Percentiles rank a stretch among this genome's conserved stretches.
Evolutionary conservation across 306 rosid species (phyloP).

Genomic region (Quercus wislizeni): DNA sequence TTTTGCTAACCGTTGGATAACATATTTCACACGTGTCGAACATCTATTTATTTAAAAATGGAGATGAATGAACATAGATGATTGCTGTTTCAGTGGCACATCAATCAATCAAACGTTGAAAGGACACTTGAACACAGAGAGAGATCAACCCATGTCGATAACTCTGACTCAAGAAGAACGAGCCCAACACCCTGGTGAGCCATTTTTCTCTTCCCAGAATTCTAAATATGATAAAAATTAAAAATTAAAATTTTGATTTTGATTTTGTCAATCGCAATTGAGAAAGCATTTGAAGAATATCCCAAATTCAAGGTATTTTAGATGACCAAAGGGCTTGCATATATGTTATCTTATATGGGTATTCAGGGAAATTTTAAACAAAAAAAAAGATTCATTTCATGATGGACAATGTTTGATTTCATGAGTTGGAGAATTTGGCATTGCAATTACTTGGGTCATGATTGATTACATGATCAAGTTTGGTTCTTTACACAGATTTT

Average conservation of each 20-base stretch:
- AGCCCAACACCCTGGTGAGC: slow-evolving; percentile 23
- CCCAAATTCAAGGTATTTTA: not conserved
- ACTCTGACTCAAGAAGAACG: slow-evolving; percentile 9
- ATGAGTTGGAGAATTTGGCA: not conserved
- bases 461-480: not conserved
- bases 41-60: too few species aligned
- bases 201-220: not conserved
- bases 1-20: too few species aligned
- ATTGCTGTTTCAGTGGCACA: too few species aligned
- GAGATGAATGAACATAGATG: too few species aligned
- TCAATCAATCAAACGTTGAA: too few species aligned
- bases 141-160: slow-evolving; percentile 9
- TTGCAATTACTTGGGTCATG: not conserved
- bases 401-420: not conserved
- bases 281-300: not conserved
- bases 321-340: not conserved
- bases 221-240: not conserved
- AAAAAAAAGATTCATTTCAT: not conserved
- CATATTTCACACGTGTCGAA: too few species aligned
- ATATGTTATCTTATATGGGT: not conserved
- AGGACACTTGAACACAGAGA: too few species aligned
- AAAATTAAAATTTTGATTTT: too few species aligned
- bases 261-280: not conserved
- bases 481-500: not conserved
- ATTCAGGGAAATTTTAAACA: not conserved